phyloP scores from a whole-genome alignment of 2,329 filamentous ascomycete genomes.

The Nothomitra cinnamomea region DNA sequence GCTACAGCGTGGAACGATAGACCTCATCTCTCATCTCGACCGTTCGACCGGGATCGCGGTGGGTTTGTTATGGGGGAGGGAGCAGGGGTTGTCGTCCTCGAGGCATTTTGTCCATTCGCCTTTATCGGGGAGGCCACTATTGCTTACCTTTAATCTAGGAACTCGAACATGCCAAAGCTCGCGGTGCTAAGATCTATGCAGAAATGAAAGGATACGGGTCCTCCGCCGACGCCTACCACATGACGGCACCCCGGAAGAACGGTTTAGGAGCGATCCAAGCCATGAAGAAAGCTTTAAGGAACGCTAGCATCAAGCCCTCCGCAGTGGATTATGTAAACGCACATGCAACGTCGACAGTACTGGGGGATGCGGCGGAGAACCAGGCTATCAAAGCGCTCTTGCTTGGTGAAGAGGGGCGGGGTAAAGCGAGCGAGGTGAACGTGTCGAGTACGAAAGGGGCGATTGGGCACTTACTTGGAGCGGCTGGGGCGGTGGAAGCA shows the following conservation, averaged over 20 bases:
- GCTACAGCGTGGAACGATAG: constrained; percentile 63
- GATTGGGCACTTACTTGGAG: constrained; percentile 78
- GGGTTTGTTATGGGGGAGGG: constrained; percentile 93
- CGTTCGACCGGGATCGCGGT: constrained; percentile 63
- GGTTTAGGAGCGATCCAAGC: constrained; percentile 67
- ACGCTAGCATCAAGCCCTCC: constrained; percentile 49
- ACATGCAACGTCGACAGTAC: constrained; percentile 72
- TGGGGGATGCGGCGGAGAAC: constrained; percentile 83
- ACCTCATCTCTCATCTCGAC: constrained; percentile 57
- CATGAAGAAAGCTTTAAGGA: constrained; percentile 68
- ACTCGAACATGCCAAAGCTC: constrained; percentile 64
- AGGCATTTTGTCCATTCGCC: constrained; percentile 30
- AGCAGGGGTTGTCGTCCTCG: constrained; percentile 70
- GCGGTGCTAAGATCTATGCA: constrained; percentile 72
- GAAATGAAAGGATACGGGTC: constrained; percentile 80
- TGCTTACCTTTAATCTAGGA: constrained; percentile 31
- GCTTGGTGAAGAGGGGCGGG: constrained; percentile 51
- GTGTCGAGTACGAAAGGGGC: constrained; percentile 92
- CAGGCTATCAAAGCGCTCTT: constrained; percentile 63
- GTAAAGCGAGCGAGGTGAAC: constrained; percentile 46
- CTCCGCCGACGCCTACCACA: constrained; percentile 80
- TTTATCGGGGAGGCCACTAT: constrained; percentile 2
- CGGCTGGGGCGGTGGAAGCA: constrained; percentile 79
- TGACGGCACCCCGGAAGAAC: constrained; percentile 75
- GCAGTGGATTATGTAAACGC: constrained; percentile 87